Evolutionary conservation across 2,329 filamentous ascomycete species (phyloP).

Genomic region (Chaetomium sp.): DNA sequence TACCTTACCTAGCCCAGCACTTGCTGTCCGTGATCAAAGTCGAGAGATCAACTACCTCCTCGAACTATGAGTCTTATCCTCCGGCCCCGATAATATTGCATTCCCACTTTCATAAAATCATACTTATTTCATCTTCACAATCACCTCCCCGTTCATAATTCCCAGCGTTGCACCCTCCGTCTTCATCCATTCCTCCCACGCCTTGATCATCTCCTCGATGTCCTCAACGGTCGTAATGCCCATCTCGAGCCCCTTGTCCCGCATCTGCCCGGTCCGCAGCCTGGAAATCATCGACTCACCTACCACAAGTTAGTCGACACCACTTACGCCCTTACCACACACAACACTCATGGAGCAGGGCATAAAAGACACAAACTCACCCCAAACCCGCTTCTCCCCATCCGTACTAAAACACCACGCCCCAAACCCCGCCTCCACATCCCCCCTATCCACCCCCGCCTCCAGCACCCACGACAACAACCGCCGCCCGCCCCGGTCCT

Average conservation of each 20-base stretch:
- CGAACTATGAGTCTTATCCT: too few relatives aligned
- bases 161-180: conserved; percentile 22
- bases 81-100: background rate
- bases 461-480: conserved; percentile 22
- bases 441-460: conserved; percentile 13
- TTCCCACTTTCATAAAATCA: background rate
- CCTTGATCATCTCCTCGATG: conserved; percentile 24
- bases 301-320: background rate
- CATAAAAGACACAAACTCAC: conserved; percentile 11
- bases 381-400: conserved; percentile 21
- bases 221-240: conserved; percentile 19
- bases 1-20: too few relatives aligned
- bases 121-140: background rate
- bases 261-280: conserved; percentile 14
- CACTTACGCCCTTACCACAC: background rate
- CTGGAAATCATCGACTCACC: conserved; percentile 22
- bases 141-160: conserved; percentile 26
- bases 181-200: conserved; percentile 22
- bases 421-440: conserved; percentile 20
- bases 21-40: too few relatives aligned
- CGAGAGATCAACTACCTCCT: too few relatives aligned
- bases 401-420: conserved; percentile 25
- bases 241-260: conserved; percentile 13
- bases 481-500: conserved; percentile 18
- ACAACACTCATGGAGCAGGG: background rate